phyloP scores from a whole-genome alignment of 1,284 basidiomycete species.

The Chiua sp. region DNA sequence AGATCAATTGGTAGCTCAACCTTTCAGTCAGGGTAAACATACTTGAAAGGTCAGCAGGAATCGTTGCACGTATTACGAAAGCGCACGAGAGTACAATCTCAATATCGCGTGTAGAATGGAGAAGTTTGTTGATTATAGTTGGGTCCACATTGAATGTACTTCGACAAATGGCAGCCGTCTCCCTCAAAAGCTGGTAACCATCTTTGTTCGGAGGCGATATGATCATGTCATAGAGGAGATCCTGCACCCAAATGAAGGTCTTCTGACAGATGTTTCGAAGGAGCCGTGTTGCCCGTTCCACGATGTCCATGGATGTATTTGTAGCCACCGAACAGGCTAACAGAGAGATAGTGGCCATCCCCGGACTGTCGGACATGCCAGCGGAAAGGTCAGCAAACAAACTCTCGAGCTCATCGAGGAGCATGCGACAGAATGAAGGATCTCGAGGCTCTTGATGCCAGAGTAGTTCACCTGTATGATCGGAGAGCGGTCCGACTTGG shows the following conservation, averaged over 20 bases:
- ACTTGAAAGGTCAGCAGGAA: too few relatives aligned
- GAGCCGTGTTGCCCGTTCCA: too few relatives aligned
- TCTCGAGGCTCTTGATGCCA: slow-evolving; percentile 42
- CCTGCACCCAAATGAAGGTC: slow-evolving; percentile 42
- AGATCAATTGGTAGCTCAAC: too few relatives aligned
- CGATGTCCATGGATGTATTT: too few relatives aligned
- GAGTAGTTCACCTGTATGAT: slow-evolving; percentile 19
- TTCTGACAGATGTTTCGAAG: too few relatives aligned
- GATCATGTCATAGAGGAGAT: too few relatives aligned
- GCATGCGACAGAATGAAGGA: slow-evolving; percentile 37
- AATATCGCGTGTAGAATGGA: slow-evolving; percentile 33
- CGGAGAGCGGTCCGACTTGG: slow-evolving; percentile 44
- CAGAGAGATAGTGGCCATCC: slow-evolving; percentile 43
- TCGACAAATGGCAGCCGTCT: slow-evolving; percentile 44
- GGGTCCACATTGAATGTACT: slow-evolving; percentile 45
- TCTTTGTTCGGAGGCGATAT: too few relatives aligned
- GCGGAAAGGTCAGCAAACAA: too few relatives aligned
- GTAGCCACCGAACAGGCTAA: too few relatives aligned
- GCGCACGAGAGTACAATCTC: slow-evolving; percentile 41
- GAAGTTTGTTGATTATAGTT: slow-evolving; percentile 19
- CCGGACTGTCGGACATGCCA: slow-evolving; percentile 44
- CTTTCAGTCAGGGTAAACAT: too few relatives aligned
- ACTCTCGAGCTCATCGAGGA: slow-evolving; percentile 41
- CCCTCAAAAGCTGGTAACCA: slow-evolving; percentile 40
- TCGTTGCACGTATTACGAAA: slow-evolving; percentile 38